Base-by-base conservation (phyloP, 768 basidiomycete species). In the Pleurotus citrinopileatus region DNA sequence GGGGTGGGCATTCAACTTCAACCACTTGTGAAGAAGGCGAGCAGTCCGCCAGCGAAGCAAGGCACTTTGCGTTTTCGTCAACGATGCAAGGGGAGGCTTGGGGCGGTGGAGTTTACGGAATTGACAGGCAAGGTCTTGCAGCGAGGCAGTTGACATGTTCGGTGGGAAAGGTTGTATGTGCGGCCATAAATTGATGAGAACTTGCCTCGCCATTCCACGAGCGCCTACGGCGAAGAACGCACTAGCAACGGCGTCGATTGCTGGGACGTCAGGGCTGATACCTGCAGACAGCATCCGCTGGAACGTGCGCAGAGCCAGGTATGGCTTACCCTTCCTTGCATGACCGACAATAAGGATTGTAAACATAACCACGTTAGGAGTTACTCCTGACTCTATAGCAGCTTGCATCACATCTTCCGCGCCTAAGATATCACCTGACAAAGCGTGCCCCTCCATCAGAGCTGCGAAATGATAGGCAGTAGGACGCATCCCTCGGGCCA, bases 321-420 rank as follows among this genome's bases (percentile, higher is more conserved):
- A 69, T 4, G 87, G 80, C 27, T 82, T 69, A 12, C 80, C 78
- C 48, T 75, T 73, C n/a, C 81, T 80, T 19, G 81, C 87, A 65
- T 86, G 79, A 2, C 87, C 91, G 29, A 76, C 73, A 59, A 94
- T 84, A 56, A 94, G 76, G 57, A 86, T 83, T 22, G 91, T 92
- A 73, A 84, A 89, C 78, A 89, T 82, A 42, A 85, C 78, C 17
- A 81, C 75, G 59, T 84, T 83, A 19, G 84, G 80, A 20, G 72
- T 66, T 55, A 87, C 64, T 22, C 83, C 82, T 3, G 76, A 73
- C 36, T 71, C 67, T 36, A 65, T 61, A 23, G 83, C 80, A 15
- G 80, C 68, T 55, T 67, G 69, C 73, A 94, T 76, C 38, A 84
- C 70, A 47, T 74, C 73, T 54, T 76, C 66, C 22, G 90, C 88